Evolutionary conservation across 2,329 filamentous ascomycete species (phyloP).

Genomic region (Phialophora tarda): DNA sequence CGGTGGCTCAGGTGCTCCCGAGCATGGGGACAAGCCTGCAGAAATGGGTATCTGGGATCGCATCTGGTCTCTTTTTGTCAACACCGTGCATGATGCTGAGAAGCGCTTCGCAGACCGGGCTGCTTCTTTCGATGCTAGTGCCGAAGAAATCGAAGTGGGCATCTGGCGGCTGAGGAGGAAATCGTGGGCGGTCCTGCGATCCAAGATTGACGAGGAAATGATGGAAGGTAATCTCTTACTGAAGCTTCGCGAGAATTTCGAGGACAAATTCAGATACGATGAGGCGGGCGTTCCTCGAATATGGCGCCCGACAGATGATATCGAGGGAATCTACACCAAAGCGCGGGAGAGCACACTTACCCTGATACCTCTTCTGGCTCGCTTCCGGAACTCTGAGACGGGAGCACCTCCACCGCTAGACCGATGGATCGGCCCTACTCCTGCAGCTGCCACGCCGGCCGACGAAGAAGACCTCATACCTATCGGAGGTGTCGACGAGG

Average conservation of each 20-base stretch:
- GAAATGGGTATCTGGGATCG: slow-evolving; percentile 96
- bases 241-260: slow-evolving; percentile 96
- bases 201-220: slow-evolving; percentile 94
- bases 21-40: slow-evolving; percentile 72
- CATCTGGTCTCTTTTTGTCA: slow-evolving; percentile 84
- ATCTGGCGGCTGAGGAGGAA: slow-evolving; percentile 92
- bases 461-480: slow-evolving; percentile 89
- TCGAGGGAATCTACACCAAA: slow-evolving; percentile 91
- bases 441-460: slow-evolving; percentile 72
- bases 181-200: slow-evolving; percentile 87
- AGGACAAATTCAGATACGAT: slow-evolving; percentile 99
- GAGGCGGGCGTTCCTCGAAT: slow-evolving; percentile 92
- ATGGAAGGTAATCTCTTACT: slow-evolving; percentile 96
- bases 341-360: slow-evolving; percentile 90
- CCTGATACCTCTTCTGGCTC: slow-evolving; percentile 85
- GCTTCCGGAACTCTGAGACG: slow-evolving; percentile 78
- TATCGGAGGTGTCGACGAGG: slow-evolving; percentile 92
- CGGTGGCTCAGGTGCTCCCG: slow-evolving; percentile 79
- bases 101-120: slow-evolving; percentile 83
- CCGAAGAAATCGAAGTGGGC: slow-evolving; percentile 89
- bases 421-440: slow-evolving; percentile 79
- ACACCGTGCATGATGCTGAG: slow-evolving; percentile 84
- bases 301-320: slow-evolving; percentile 96
- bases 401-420: slow-evolving; percentile 77
- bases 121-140: slow-evolving; percentile 88